phyloP scores from a whole-genome alignment of 495 filamentous ascomycete genomes.

The Rhypophila decipiens region DNA sequence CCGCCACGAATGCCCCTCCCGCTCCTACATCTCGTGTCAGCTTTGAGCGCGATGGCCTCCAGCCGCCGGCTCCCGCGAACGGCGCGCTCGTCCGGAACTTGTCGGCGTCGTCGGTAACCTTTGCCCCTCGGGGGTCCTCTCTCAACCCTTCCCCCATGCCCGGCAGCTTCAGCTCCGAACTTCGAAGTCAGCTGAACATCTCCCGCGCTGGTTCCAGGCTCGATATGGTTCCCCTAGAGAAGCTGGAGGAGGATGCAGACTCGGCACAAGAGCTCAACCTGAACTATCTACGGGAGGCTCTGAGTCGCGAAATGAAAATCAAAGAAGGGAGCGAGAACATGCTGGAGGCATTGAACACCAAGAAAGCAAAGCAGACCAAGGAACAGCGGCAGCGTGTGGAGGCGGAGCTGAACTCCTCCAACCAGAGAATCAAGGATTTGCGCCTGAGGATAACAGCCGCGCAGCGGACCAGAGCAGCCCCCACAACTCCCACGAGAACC shows the following conservation, averaged over 20 bases:
- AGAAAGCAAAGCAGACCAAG: constrained; percentile 91
- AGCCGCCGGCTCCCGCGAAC: constrained; percentile 27
- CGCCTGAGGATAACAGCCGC: constrained; percentile 70
- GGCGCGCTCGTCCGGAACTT: constrained; percentile 36
- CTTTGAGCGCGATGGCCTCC: constrained; percentile 50
- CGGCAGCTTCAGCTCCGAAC: constrained; percentile 87
- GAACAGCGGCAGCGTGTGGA: constrained; percentile 85
- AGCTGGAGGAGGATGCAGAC: constrained; percentile 59
- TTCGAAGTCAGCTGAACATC: constrained; percentile 66
- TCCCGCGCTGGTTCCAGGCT: constrained; percentile 63
- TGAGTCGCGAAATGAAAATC: constrained; percentile 94
- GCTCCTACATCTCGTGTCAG: constrained; percentile 23
- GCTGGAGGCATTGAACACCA: constrained; percentile 86
- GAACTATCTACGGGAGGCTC: constrained; percentile 65
- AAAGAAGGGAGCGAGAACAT: constrained; percentile 96
- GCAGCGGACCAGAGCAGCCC: constrained; percentile 54
- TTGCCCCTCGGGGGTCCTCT: constrained; percentile 56
- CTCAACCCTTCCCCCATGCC: constrained; percentile 65
- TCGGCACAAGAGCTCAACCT: constrained; percentile 64
- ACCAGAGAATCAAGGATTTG: constrained; percentile 78
- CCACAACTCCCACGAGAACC: constrained; percentile 60
- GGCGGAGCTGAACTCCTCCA: constrained; percentile 85
- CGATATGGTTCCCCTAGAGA: constrained; percentile 56
- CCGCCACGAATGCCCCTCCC: neutral
- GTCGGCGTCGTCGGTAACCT: constrained; percentile 55